Evolutionary conservation across 192 early-diverging fungal species (phyloP).

Genomic region (Rhizoclosmatium globosum): DNA sequence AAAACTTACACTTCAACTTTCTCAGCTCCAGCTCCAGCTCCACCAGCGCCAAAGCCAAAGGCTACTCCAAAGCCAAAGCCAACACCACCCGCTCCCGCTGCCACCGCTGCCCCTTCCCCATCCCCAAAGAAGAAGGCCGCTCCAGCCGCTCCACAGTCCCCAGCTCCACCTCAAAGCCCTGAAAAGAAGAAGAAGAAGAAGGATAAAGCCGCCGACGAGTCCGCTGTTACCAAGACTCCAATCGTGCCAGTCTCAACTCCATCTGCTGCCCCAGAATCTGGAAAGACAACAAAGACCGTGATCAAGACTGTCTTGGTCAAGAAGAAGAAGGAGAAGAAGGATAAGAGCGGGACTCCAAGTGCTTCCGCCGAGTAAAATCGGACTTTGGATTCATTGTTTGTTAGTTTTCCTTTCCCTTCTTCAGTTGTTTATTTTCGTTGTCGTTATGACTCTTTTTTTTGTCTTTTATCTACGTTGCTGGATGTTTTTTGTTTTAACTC

Average conservation of each 20-base stretch:
- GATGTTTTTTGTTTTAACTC: too few relatives aligned
- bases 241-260: not conserved
- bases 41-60: conserved; percentile 17
- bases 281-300: conserved; percentile 11
- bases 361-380: too few relatives aligned
- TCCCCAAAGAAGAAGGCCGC: not conserved
- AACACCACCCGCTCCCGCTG: not conserved
- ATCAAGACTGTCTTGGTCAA: not conserved
- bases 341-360: not conserved
- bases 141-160: not conserved
- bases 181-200: conserved; percentile 19
- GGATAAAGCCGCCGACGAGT: not conserved
- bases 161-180: not conserved
- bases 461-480: too few relatives aligned
- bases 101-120: not conserved
- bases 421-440: too few relatives aligned
- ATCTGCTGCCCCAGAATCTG: not conserved
- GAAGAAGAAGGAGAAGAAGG: conserved; percentile 27
- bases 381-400: too few relatives aligned
- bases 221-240: not conserved
- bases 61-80: conserved; percentile 1
- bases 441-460: too few relatives aligned
- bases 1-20: not conserved
- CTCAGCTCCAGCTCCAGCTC: not conserved
- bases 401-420: too few relatives aligned